Base-by-base conservation (phyloP, 371 early-diverging fungal genomes). In the Mortierella sp. region DNA sequence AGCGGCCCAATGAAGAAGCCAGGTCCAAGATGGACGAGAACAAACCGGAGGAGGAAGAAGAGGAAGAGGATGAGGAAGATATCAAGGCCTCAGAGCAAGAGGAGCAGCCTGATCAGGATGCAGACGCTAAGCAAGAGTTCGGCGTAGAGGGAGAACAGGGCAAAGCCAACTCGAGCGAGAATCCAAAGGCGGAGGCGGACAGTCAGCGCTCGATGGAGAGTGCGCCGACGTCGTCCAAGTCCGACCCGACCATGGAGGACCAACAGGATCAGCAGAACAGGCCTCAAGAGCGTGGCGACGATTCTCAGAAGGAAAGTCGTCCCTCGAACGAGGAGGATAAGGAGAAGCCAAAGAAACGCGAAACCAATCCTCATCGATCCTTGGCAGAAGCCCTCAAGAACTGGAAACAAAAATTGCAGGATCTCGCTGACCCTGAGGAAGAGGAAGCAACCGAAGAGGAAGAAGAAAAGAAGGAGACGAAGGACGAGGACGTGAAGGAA, bases 331-430 rank as follows among this genome's bases (percentile, higher is more conserved):
- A 84, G 42, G 76, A 82, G 12, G 73, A 82, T 17, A 60, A 81
- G 31, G 82, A 84, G 39, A 78, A 81, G 51, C 70, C 78, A 49
- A 71, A 60, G 58, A 79, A 79, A 54, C 63, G 46, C 21, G 78
- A 84, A 50, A 81, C 85, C 31, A 90, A 92, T 52, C 90, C 93
- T 26, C 90, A 93, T 73, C 88, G 95, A 56, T 93, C 91, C 28
- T 79, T 97, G 34, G 96, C 95, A 39, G 95, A 96, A 72, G 95
- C 95, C 7, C 78, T 94, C 56, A 93, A 95, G 72, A 90, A 90
- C 76, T 96, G 96, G 96, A 89, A 91, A 71, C 89, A 92, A 48
- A 87, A 94, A 39, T 75, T 95, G 39, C 88, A 93, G 39, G 84
- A 89, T 61, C 79, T 92, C 28, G 78, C 79, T 58, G 83, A 85